A percentile compares a stretch with the other conserved stretches of the same genome.
Conservation (phyloP, 2,329 filamentous ascomycete genomes). For the Dactylellina cionopaga region DNA sequence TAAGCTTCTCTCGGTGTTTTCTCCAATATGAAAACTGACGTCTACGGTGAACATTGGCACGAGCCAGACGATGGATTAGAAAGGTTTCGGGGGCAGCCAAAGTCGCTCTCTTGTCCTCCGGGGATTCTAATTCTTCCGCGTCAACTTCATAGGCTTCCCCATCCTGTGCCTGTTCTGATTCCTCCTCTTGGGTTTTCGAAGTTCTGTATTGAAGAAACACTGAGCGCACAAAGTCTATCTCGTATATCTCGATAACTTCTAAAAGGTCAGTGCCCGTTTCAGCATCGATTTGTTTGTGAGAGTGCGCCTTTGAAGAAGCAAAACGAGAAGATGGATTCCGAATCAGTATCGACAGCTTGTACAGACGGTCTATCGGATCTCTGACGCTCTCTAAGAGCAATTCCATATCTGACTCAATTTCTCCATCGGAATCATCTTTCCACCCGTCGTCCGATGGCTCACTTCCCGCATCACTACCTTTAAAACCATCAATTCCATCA, state of each 20-base stretch:
- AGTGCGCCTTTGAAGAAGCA: slow-evolving; percentile 23
- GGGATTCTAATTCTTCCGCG: neutral
- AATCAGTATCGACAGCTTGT: slow-evolving; percentile 36
- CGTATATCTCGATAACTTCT: slow-evolving; percentile 4
- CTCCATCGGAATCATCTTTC: slow-evolving; percentile 10
- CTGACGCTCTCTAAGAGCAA: slow-evolving; percentile 24
- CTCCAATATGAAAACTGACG: slow-evolving; percentile 47
- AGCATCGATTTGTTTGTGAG: slow-evolving; percentile 27
- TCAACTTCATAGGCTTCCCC: neutral
- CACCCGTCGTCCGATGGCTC: slow-evolving; percentile 10
- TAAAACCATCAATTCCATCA: neutral
- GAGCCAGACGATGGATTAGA: slow-evolving; percentile 19
- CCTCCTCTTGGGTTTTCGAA: slow-evolving; percentile 5
- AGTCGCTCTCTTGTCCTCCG: neutral
- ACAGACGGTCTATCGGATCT: slow-evolving; percentile 45
- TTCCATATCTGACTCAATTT: slow-evolving; percentile 22
- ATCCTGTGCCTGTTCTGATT: too few species aligned
- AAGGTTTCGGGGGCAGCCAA: neutral
- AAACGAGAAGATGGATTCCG: slow-evolving; percentile 35
- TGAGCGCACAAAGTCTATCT: slow-evolving; percentile 27
- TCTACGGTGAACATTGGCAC: slow-evolving; percentile 25
- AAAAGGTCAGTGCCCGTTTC: slow-evolving; percentile 23
- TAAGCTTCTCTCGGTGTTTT: slow-evolving; percentile 39
- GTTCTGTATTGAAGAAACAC: slow-evolving; percentile 29
- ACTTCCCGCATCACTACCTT: neutral